Base-by-base conservation (phyloP, 1,139 yeast genomes). In the Saccharomyces uvarum region DNA sequence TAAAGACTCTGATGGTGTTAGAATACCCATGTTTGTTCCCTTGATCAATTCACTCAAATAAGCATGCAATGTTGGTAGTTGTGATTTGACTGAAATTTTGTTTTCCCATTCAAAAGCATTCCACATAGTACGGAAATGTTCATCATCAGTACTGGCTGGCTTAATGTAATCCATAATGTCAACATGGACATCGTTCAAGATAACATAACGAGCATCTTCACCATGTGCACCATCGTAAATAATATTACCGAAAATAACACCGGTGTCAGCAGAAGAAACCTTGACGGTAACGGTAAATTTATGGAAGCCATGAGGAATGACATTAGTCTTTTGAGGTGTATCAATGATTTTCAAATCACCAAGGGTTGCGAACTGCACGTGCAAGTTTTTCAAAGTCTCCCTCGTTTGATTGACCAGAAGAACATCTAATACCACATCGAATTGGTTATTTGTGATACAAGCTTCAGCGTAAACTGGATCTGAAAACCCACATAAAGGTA, bases 91-190 rank as follows among this genome's bases (percentile, higher is more conserved):
- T 59, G 93, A 88, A 67, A 95, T 93, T 76, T 95, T 95, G 75
- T 95, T 95, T 73, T 95, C 99, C 99, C 99, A 95, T 75, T 95
- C 99, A 70, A 95, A 95, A 71, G 91, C 98, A 70, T 90, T 88
- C 99, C 99, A 95, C 98, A 91, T 91, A 65, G 84, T 82, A 67
- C 99, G 88, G 88, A 95, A 95, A 63, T 82, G 86, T 52, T 84
- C 82, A 72, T 93, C 99, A 16, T 90, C 76, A 71, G 97, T 89
- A 28, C 82, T 79, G 13, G 96, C 96, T 26, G 99, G 98, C 70
- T 88, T 89, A 71, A 95, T 91, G 75, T 95, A 95, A 73, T 93
- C 98, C 93, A 93, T 88, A 57, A 93, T 89, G 70, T 93, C 97
- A 58, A 93, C 91, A 69, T 93, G 97, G 55, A 95, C 90, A 70